Evolutionary conservation across 2,329 filamentous ascomycete genomes (phyloP).

Genomic region (Zymoseptoria passerinii): DNA sequence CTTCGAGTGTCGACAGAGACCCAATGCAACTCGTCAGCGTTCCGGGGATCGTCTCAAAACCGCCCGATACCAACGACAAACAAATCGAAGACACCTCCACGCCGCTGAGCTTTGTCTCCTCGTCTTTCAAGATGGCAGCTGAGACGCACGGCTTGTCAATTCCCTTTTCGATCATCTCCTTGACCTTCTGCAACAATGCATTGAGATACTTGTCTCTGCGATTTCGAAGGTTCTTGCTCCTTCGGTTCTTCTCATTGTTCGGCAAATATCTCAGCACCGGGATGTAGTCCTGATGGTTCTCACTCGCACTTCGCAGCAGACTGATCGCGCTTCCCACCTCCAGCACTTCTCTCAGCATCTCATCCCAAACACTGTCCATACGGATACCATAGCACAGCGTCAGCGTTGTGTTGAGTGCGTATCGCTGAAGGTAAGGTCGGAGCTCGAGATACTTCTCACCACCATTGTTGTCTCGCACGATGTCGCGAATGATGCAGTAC

Average conservation of each 20-base stretch:
- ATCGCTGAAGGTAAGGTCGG: conserved; percentile 46
- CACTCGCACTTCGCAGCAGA: conserved; percentile 42
- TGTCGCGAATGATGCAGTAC: conserved; percentile 43
- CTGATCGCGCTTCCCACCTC: conserved; percentile 47
- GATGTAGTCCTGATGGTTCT: conserved; percentile 43
- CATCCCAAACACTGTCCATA: conserved; percentile 48
- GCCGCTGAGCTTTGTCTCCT: conserved; percentile 45
- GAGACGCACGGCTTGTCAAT: conserved; percentile 49
- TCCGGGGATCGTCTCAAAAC: conserved; percentile 48
- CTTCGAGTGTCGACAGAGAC: conserved; percentile 41
- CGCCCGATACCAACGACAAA: conserved; percentile 45
- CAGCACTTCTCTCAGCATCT: conserved; percentile 44
- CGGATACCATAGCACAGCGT: conserved; percentile 49
- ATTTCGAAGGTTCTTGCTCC: conserved; percentile 40
- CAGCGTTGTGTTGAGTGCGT: conserved; percentile 47
- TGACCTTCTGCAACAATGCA: conserved; percentile 42
- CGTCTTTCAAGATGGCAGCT: conserved; percentile 46
- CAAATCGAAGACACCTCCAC: conserved; percentile 49
- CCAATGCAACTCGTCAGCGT: conserved; percentile 47
- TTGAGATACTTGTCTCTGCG: conserved; percentile 45
- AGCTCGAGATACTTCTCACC: conserved; percentile 34
- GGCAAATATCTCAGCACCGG: conserved; percentile 41
- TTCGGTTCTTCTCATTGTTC: conserved; percentile 44
- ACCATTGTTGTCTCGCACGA: conserved; percentile 37
- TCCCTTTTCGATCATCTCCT: conserved; percentile 44